These are phyloP conservation scores for Candida namnaoensis DNA, from an alignment of 805 yeast species.

Conservation along the genomic window DNA sequence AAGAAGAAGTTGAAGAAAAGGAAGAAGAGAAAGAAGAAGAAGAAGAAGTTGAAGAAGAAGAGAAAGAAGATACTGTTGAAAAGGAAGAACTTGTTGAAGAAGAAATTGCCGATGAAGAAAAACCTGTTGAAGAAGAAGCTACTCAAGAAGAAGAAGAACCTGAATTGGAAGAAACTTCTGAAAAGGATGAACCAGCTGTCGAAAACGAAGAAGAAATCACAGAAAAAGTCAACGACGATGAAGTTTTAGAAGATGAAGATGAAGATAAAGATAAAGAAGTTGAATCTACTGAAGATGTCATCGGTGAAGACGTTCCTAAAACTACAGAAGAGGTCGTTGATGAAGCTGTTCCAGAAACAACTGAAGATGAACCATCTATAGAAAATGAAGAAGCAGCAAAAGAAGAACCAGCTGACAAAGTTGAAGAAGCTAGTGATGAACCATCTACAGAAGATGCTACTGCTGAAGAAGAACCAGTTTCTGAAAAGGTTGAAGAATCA, in stretches of 20 bases:
- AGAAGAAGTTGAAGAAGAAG: neutral
- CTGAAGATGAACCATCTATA: neutral
- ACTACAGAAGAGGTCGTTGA: neutral
- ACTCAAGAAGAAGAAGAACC: no score
- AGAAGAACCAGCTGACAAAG: neutral
- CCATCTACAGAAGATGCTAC: no score
- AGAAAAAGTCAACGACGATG: no score
- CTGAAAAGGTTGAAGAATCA: no score
- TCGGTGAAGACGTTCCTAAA: neutral
- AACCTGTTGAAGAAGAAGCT: no score
- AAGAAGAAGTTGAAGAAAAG: neutral
- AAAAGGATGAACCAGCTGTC: no score
- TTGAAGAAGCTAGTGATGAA: neutral
- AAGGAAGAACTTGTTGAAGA: neutral
- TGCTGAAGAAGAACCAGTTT: no score
- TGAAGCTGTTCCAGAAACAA: neutral
- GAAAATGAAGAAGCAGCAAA: conserved; percentile 4
- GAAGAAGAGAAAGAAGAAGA: neutral
- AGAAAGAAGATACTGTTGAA: no score
- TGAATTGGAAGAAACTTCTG: no score
- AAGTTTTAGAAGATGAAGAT: no score
- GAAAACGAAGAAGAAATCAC: no score
- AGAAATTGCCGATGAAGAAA: no score
- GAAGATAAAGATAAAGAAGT: neutral
- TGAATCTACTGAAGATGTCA: neutral